phyloP scores from a whole-genome alignment of 768 basidiomycete species.

The Coprinopsis sp. region DNA sequence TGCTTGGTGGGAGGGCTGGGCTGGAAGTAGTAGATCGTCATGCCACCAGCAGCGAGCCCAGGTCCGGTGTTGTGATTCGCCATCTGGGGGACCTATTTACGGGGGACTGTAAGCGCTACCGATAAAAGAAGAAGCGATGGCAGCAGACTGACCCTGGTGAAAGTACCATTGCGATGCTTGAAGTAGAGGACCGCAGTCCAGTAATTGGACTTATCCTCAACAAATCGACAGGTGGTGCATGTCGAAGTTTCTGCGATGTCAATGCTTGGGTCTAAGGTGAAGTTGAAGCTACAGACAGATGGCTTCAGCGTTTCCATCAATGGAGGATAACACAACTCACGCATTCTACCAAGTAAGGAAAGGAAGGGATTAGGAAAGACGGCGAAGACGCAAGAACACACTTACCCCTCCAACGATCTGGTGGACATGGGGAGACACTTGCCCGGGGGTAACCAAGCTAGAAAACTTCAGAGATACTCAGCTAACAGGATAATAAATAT shows the following conservation, averaged over 20 bases:
- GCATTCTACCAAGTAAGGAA: conserved; percentile 8
- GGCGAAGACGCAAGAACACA: neutral
- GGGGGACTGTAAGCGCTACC: neutral
- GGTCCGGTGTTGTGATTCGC: conserved; percentile 9
- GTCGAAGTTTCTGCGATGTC: conserved; percentile 15
- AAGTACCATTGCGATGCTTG: conserved; percentile 18
- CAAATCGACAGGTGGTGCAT: conserved; percentile 19
- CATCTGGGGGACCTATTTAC: conserved; percentile 5
- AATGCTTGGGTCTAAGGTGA: conserved; percentile 17
- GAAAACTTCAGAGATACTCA: neutral
- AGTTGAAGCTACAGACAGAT: conserved; percentile 14
- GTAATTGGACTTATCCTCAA: conserved; percentile 20
- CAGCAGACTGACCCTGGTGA: conserved; percentile 12
- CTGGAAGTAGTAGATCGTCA: conserved; percentile 13
- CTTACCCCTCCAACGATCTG: conserved; percentile 17
- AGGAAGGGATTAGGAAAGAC: neutral
- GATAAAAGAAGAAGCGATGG: neutral
- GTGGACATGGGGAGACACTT: conserved; percentile 17
- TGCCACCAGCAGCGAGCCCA: conserved; percentile 7
- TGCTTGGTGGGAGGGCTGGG: conserved; percentile 12
- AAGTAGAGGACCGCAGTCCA: conserved; percentile 22
- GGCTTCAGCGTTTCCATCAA: neutral
- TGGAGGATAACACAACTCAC: neutral
- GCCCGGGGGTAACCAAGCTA: conserved; percentile 14
- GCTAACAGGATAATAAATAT: too few species aligned